A percentile compares a stretch with the other conserved stretches of the same genome.
phyloP scores from a whole-genome alignment of 768 basidiomycete genomes.

The Leccinum subgranulosum region DNA sequence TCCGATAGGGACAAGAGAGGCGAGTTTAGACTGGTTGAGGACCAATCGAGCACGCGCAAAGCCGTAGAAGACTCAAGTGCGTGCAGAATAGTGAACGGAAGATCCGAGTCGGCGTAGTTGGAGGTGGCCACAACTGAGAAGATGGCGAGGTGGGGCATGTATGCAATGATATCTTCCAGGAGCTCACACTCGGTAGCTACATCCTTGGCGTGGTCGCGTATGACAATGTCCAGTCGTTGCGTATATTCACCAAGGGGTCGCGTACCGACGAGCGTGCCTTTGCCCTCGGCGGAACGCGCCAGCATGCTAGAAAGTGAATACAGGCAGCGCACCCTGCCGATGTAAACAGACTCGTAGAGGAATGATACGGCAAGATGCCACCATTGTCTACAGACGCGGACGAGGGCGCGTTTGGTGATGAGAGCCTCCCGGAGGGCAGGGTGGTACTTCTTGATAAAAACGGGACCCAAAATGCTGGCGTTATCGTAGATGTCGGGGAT shows the following conservation, averaged over 20 bases:
- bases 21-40: neutral
- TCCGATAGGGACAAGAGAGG: neutral
- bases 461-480: neutral
- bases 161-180: neutral
- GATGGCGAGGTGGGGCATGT: neutral
- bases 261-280: neutral
- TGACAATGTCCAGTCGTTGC: neutral
- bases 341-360: neutral
- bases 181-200: neutral
- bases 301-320: neutral
- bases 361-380: neutral
- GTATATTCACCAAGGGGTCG: neutral
- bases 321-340: neutral
- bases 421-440: neutral
- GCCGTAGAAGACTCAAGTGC: neutral
- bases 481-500: neutral
- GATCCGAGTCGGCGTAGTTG: neutral
- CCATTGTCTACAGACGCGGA: neutral
- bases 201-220: neutral
- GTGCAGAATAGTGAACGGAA: neutral
- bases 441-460: neutral
- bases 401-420: neutral
- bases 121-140: neutral
- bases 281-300: neutral
- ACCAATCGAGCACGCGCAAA: neutral